These are phyloP conservation scores for Babesia ovata DNA, from an alignment of 169 alveolate genomes.

Conservation along the genomic window DNA sequence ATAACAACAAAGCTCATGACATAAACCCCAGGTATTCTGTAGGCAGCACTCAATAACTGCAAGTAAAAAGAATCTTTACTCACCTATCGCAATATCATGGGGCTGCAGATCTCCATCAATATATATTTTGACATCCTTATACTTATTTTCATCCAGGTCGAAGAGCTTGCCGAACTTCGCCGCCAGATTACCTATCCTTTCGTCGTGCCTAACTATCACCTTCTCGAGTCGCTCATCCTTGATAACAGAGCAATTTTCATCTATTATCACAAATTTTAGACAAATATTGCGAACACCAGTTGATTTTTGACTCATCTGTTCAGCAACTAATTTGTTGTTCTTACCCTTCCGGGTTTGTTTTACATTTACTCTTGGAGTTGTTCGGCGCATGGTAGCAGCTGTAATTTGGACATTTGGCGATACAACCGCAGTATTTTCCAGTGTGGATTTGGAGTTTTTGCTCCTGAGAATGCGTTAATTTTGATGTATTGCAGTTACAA, in stretches of 20 bases:
- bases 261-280: slow-evolving; percentile 52
- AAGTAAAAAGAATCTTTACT: neutral
- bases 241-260: slow-evolving; percentile 44
- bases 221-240: slow-evolving; percentile 50
- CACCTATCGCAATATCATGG: slow-evolving; percentile 57
- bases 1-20: too few relatives aligned
- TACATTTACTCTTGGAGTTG: too few relatives aligned
- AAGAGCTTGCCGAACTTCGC: slow-evolving; percentile 57
- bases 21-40: too few relatives aligned
- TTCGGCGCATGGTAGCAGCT: too few relatives aligned
- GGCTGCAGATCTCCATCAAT: slow-evolving; percentile 62
- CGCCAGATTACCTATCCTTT: slow-evolving; percentile 56
- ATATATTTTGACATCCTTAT: slow-evolving; percentile 30
- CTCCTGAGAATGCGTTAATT: too few relatives aligned
- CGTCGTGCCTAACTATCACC: slow-evolving; percentile 44
- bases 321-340: neutral
- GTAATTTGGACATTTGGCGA: too few relatives aligned
- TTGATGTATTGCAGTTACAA: too few relatives aligned
- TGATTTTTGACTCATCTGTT: neutral
- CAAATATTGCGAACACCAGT: slow-evolving; percentile 15
- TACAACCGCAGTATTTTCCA: too few relatives aligned
- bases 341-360: too few relatives aligned
- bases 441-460: too few relatives aligned
- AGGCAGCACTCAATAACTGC: neutral
- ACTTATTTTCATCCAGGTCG: slow-evolving; percentile 32